These are phyloP conservation scores for Rhodomyrtus psidioides DNA, from an alignment of 441 rosid species.

Conservation along the genomic window DNA sequence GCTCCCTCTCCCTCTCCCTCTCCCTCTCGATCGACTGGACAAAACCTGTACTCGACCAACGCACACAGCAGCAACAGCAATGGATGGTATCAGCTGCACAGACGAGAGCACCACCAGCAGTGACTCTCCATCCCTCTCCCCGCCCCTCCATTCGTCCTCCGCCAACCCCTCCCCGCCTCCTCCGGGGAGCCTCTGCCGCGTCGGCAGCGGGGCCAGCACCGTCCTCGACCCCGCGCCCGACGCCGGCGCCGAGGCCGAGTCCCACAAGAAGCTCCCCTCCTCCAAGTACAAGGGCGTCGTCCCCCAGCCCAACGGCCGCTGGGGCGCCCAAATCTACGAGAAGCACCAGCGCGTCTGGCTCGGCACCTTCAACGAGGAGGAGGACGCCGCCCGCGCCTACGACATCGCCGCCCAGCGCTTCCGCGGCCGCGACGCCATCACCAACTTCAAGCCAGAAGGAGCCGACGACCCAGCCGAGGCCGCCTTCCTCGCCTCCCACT, in stretches of 20 bases:
- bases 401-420: background rate
- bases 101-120: constrained; percentile 2
- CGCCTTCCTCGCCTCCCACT: background rate
- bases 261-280: background rate
- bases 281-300: constrained; percentile 3
- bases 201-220: background rate
- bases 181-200: background rate
- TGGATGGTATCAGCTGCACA: background rate
- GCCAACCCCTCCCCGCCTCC: background rate
- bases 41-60: background rate
- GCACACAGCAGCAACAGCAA: background rate
- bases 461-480: background rate
- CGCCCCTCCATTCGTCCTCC: background rate
- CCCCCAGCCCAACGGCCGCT: constrained; percentile 6
- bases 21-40: background rate
- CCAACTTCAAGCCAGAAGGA: background rate
- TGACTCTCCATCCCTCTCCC: background rate
- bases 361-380: constrained; percentile 3
- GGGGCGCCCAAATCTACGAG: constrained; percentile 4
- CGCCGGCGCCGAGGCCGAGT: background rate
- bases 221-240: background rate
- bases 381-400: background rate
- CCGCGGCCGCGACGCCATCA: constrained; percentile 2
- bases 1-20: background rate
- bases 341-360: constrained; percentile 6